A percentile compares a stretch with the other conserved stretches of the same genome.
Evolutionary conservation across 225 moss, liverwort and hornwort genomes (phyloP).

Genomic region (Rhytidiadelphus loreus): DNA sequence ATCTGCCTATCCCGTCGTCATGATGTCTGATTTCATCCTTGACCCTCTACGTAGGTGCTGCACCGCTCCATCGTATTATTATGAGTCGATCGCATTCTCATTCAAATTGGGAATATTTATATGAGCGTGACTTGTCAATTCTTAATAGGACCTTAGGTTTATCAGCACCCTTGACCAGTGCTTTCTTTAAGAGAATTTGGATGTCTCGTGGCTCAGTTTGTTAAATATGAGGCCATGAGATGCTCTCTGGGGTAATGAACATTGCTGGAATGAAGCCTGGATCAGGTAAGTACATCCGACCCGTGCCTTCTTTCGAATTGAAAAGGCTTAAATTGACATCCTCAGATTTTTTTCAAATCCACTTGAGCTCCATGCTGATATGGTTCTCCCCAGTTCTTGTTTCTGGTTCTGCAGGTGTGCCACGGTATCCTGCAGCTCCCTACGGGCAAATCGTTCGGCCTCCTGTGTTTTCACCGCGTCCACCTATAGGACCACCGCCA

Average conservation of each 20-base stretch:
- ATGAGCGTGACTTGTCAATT: conserved; percentile 15
- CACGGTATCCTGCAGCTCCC: conserved; percentile 65
- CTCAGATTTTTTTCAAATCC: not conserved
- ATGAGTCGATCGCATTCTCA: conserved; percentile 29
- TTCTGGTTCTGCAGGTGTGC: conserved; percentile 85
- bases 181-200: conserved; percentile 19
- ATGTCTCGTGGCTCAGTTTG: conserved; percentile 31
- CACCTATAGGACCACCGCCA: conserved; percentile 77
- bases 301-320: conserved; percentile 1
- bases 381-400: conserved; percentile 67
- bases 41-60: conserved; percentile 13
- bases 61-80: conserved; percentile 22
- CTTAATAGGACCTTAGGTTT: conserved; percentile 6
- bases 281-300: conserved; percentile 26
- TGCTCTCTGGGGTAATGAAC: conserved; percentile 23
- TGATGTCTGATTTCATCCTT: conserved; percentile 24
- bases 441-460: conserved; percentile 71
- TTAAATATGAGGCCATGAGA: conserved; percentile 22
- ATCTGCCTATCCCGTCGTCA: conserved; percentile 62
- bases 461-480: conserved; percentile 66
- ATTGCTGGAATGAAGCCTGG: conserved; percentile 32
- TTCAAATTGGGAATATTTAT: conserved; percentile 10
- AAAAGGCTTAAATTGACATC: not conserved
- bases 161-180: conserved; percentile 13
- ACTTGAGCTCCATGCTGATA: conserved; percentile 34